A percentile compares a stretch with the other conserved stretches of the same genome.
phyloP scores from a whole-genome alignment of 2,329 filamentous ascomycete genomes.

The Anthostomella pinea region DNA sequence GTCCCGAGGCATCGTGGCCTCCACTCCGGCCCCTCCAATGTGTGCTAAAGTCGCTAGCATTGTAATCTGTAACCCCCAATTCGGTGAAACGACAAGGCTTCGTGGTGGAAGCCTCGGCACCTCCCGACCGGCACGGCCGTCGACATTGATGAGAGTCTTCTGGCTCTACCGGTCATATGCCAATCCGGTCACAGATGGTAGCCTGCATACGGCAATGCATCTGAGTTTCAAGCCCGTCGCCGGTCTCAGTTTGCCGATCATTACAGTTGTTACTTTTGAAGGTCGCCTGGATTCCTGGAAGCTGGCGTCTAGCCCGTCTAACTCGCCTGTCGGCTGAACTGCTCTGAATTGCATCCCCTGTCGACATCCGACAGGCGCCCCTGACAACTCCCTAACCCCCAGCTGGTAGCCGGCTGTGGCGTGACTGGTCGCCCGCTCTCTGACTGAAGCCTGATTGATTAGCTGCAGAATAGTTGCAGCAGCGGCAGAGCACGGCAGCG shows the following conservation, averaged over 20 bases:
- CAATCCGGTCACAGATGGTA: conserved; percentile 32
- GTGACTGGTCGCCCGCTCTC: too few species aligned
- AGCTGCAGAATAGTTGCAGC: too few species aligned
- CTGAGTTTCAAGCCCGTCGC: conserved; percentile 39
- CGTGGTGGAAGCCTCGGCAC: conserved; percentile 20
- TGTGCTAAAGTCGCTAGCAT: too few species aligned
- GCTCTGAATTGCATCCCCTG: neutral
- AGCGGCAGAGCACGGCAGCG: too few species aligned
- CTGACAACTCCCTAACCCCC: too few species aligned
- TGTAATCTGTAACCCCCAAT: too few species aligned
- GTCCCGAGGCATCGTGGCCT: too few species aligned
- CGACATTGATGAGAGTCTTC: conserved; percentile 5
- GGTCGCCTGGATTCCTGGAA: too few species aligned
- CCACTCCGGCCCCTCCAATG: conserved; percentile 1
- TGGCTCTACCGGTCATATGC: conserved; percentile 28
- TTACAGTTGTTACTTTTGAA: conserved; percentile 18
- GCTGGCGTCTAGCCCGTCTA: too few species aligned
- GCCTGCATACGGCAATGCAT: conserved; percentile 24
- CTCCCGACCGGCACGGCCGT: conserved; percentile 19
- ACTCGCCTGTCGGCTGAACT: conserved; percentile 10
- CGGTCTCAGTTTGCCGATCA: conserved; percentile 43
- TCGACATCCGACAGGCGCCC: conserved; percentile 1
- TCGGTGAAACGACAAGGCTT: conserved; percentile 9
- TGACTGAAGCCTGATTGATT: too few species aligned
- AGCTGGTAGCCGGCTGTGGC: too few species aligned